Percentiles rank a stretch among this genome's conserved stretches.
phyloP scores from a whole-genome alignment of 2,329 filamentous ascomycete genomes.

The Verticillium dahliae region DNA sequence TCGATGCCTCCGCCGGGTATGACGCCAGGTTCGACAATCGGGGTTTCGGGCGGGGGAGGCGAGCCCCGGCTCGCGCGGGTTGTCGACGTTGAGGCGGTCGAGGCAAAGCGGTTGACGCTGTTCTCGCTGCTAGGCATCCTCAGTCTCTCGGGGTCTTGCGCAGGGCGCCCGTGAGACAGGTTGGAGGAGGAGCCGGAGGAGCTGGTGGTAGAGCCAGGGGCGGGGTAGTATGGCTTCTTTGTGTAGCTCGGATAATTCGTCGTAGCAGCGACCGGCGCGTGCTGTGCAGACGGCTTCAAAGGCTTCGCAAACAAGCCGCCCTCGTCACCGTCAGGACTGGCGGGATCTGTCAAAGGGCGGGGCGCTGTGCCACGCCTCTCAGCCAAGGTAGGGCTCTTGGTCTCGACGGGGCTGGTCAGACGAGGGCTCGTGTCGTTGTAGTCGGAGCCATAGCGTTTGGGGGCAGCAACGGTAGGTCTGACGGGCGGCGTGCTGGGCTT shows the following conservation, averaged over 20 bases:
- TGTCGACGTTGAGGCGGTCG: conserved; percentile 88
- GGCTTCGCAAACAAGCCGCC: conserved; percentile 74
- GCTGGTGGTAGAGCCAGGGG: conserved; percentile 35
- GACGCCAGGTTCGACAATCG: conserved; percentile 65
- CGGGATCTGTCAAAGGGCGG: conserved; percentile 76
- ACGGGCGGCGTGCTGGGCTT: conserved; percentile 29
- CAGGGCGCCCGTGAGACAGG: conserved; percentile 8
- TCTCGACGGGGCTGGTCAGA: conserved; percentile 49
- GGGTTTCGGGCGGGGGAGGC: conserved; percentile 90
- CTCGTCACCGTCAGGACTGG: conserved; percentile 68
- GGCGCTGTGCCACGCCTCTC: conserved; percentile 78
- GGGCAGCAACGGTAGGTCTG: conserved; percentile 26
- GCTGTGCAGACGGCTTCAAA: conserved; percentile 38
- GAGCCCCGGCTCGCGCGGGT: conserved; percentile 88
- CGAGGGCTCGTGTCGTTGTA: conserved; percentile 47
- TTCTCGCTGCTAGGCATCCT: conserved; percentile 33
- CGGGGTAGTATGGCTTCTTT: conserved; percentile 54
- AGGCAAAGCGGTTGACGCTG: conserved; percentile 58
- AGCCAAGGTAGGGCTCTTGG: conserved; percentile 60
- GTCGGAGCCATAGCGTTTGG: conserved; percentile 37
- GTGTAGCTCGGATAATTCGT: conserved; percentile 43
- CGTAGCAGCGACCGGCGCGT: conserved; percentile 24
- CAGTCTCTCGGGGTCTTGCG: conserved; percentile 21
- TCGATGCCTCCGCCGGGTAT: conserved; percentile 79
- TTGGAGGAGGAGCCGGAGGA: conserved; percentile 16